phyloP scores from a whole-genome alignment of 495 filamentous ascomycete species.

The Jackrogersella minutella region DNA sequence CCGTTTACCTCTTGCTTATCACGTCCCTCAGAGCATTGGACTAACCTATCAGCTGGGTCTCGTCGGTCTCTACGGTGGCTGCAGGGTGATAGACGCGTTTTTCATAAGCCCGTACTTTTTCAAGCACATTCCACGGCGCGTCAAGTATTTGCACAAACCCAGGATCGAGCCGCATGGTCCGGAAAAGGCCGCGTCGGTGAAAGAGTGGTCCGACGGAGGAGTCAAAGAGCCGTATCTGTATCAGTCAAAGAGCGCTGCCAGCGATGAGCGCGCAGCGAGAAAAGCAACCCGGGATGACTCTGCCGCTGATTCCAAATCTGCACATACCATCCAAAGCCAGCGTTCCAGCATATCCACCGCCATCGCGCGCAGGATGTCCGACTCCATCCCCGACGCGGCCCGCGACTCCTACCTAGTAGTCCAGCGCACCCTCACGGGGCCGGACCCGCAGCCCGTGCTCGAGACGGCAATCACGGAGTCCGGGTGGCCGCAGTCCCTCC shows the following conservation, averaged over 20 bases:
- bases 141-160: conserved; percentile 27
- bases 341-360: conserved; percentile 8
- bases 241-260: not conserved
- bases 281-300: not conserved
- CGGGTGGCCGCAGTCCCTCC: conserved; percentile 21
- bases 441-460: conserved; percentile 17
- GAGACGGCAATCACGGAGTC: conserved; percentile 27
- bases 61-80: conserved; percentile 32
- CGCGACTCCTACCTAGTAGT: conserved; percentile 12
- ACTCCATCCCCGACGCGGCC: conserved; percentile 17
- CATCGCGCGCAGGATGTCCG: conserved; percentile 19
- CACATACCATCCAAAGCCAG: not conserved
- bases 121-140: conserved; percentile 26
- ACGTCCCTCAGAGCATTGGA: conserved; percentile 34
- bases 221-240: conserved; percentile 13
- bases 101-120: conserved; percentile 36
- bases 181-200: not conserved
- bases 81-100: conserved; percentile 30
- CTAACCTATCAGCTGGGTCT: conserved; percentile 36
- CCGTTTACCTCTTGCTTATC: conserved; percentile 27
- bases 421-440: conserved; percentile 14
- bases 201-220: conserved; percentile 23
- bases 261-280: not conserved
- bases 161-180: not conserved
- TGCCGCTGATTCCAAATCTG: not conserved